Evolutionary conservation across 371 early-diverging fungal species (phyloP).

Genomic region (Mortierella sp.): DNA sequence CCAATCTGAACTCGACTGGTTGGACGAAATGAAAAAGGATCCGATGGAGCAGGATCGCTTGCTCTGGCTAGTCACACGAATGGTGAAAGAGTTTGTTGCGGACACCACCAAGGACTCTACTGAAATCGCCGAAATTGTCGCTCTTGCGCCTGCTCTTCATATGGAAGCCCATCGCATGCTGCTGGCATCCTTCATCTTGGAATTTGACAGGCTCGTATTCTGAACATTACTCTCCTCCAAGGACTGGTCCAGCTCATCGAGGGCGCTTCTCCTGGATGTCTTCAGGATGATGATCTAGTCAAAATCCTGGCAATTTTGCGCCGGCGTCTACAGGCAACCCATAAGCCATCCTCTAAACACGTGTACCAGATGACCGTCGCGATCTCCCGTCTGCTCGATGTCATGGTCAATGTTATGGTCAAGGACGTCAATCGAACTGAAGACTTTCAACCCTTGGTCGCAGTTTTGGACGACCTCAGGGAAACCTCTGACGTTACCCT

Average conservation of each 20-base stretch:
- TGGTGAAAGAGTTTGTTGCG: too few relatives aligned
- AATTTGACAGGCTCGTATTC: too few relatives aligned
- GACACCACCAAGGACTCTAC: too few relatives aligned
- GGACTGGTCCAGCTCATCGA: slow-evolving; percentile 14
- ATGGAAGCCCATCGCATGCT: too few relatives aligned
- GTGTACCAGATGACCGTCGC: not conserved
- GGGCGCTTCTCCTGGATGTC: not conserved
- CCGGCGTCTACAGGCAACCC: slow-evolving; percentile 6
- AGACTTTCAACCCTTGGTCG: not conserved
- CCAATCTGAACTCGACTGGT: too few relatives aligned
- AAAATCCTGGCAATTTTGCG: not conserved
- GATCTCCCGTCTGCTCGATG: not conserved
- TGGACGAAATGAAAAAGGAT: too few relatives aligned
- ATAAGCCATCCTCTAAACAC: not conserved
- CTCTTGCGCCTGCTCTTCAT: too few relatives aligned
- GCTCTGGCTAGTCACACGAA: too few relatives aligned
- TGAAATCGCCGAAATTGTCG: too few relatives aligned
- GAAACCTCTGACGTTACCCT: not conserved
- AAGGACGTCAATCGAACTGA: not conserved
- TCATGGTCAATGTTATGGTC: not conserved
- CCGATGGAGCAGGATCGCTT: too few relatives aligned
- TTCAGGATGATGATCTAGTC: slow-evolving; percentile 4
- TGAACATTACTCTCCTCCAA: too few relatives aligned
- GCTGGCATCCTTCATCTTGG: too few relatives aligned
- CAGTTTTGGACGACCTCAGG: not conserved